Conservation (phyloP, 257 asterid species). For the Capsicum pubescens region DNA sequence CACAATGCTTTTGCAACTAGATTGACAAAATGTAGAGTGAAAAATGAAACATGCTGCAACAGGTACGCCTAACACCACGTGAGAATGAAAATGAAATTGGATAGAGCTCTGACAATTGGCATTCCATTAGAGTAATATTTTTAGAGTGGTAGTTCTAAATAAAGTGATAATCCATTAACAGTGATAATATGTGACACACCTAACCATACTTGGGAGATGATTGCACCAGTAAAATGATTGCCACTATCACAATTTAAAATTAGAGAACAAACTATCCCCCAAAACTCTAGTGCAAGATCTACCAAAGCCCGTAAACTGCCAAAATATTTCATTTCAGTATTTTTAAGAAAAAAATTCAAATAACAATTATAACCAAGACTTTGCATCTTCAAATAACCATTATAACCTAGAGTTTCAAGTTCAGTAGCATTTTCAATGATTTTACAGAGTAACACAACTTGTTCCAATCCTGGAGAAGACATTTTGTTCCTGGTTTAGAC, state of each 20-base stretch:
- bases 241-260: neutral
- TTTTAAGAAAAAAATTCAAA: neutral
- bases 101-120: constrained; percentile 19
- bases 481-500: neutral
- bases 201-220: neutral
- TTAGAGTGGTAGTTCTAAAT: neutral
- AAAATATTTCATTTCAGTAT: neutral
- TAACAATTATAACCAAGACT: neutral
- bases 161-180: neutral
- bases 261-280: constrained; percentile 22
- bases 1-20: constrained; percentile 16
- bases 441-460: neutral
- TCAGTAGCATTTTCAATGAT: neutral
- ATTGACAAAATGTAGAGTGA: constrained; percentile 6
- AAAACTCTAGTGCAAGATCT: constrained; percentile 4
- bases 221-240: neutral
- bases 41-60: neutral
- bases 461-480: neutral
- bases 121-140: constrained; percentile 4
- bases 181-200: neutral
- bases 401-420: neutral
- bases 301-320: neutral
- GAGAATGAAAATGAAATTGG: neutral
- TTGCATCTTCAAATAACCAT: neutral
- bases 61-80: neutral